Percentiles rank a stretch among this genome's conserved stretches.
phyloP scores from a whole-genome alignment of 2,329 filamentous ascomycete genomes.

The Diaporthe nobilis region DNA sequence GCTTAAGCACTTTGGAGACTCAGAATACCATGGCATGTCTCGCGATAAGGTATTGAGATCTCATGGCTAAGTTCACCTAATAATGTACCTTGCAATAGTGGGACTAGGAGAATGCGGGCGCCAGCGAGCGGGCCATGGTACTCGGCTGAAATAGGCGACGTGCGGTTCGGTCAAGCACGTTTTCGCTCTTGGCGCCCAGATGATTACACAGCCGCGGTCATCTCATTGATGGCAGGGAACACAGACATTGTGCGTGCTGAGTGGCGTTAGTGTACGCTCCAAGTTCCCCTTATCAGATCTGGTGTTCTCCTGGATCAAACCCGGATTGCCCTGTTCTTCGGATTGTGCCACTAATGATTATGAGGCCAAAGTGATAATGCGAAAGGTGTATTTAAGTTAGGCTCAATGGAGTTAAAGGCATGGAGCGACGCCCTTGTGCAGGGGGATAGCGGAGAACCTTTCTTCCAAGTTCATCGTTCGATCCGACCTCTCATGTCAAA shows the following conservation, averaged over 20 bases:
- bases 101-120: not conserved
- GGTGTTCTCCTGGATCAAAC: not conserved
- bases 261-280: not conserved
- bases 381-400: too few relatives aligned
- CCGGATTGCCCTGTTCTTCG: not conserved
- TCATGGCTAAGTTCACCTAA: too few relatives aligned
- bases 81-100: not conserved
- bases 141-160: too few relatives aligned
- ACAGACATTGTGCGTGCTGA: not conserved
- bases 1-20: too few relatives aligned
- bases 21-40: too few relatives aligned
- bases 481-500: not conserved
- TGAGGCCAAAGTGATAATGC: not conserved
- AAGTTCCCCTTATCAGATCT: not conserved
- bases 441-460: too few relatives aligned
- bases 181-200: not conserved
- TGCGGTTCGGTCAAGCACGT: not conserved
- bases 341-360: rapidly evolving
- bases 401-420: too few relatives aligned
- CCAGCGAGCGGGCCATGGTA: not conserved
- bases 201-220: not conserved
- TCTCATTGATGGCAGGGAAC: too few relatives aligned
- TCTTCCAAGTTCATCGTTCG: not conserved
- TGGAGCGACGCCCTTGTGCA: too few relatives aligned
- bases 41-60: too few relatives aligned